Evolutionary conservation across 2,329 filamentous ascomycete species (phyloP), one percentile per base, ranked within the genome.

Genomic region (Ophidiomyces ophidiicola): DNA sequence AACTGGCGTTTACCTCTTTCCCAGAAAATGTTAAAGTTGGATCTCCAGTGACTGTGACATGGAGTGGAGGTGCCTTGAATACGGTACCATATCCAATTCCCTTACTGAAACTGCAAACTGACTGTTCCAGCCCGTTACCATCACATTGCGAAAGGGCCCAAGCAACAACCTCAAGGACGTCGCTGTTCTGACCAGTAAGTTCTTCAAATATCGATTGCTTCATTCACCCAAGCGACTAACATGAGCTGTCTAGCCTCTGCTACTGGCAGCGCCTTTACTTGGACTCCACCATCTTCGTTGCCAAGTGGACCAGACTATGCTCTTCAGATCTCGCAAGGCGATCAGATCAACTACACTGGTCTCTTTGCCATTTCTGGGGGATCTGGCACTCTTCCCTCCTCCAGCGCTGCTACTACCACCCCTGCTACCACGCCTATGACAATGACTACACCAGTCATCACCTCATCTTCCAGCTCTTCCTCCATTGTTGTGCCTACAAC

Each of bases 321-420:
- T 39, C 66, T 78, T 42, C 58, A 75, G 54, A 75, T 79, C 57
- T 53, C 50, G 10, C 73, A 76, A 52, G 67, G 62, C 43, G 58
- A 52, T 28, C 44, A 56, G 32, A 46, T 61, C 54, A 78, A 78
- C 61, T 78, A 75, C 61, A 71, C 66, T 32, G 69, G 65, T 31
- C 64, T 64, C 20, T 63, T 78, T 53, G 50, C 53, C 21, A 53
- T 73, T 32, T 54, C 58, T 24, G 64, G 64, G 28, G 59, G 56
- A 28, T 48, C 52, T 41, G 48, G 47, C 37, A 39, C 23, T 26
- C 23, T 24, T 11, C 18, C 39, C 32, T 28, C 39, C 19, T 28
- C 41, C 25, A 39, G 20, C 28, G 18, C 29, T n/a, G 19, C 37
- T 10, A 18, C 14, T 4, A 30, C 36, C 14, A 19, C 17, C 20